Percentiles rank a stretch among this genome's conserved stretches.
These are phyloP conservation scores for Sclerotinia nivalis DNA, from an alignment of 2,329 filamentous ascomycete species.

Conservation along the genomic window DNA sequence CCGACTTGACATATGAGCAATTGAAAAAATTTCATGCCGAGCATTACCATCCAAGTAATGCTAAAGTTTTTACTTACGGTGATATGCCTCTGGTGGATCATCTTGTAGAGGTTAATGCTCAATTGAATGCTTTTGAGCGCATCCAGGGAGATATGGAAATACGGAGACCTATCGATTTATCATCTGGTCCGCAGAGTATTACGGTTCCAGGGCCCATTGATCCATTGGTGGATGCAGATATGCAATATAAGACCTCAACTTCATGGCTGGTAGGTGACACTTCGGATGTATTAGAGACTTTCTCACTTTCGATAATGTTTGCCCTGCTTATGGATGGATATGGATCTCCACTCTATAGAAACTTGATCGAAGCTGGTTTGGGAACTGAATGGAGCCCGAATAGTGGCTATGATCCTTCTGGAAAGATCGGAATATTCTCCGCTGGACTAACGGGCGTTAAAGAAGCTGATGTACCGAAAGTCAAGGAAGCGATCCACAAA, in stretches of 20 bases:
- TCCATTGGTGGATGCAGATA: constrained; percentile 79
- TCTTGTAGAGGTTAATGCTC: constrained; percentile 73
- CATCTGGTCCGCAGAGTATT: constrained; percentile 64
- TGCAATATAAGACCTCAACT: constrained; percentile 90
- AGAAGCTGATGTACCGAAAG: constrained; percentile 72
- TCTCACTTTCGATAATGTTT: constrained; percentile 79
- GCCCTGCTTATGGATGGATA: constrained; percentile 90
- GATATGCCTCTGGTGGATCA: constrained; percentile 86
- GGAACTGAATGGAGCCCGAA: constrained; percentile 95
- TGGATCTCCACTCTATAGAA: constrained; percentile 87
- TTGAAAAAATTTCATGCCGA: constrained; percentile 84
- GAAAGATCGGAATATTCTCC: constrained; percentile 79
- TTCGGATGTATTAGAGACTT: constrained; percentile 80
- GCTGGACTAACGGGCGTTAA: constrained; percentile 89
- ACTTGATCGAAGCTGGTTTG: constrained; percentile 83
- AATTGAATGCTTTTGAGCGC: constrained; percentile 71
- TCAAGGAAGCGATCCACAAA: constrained; percentile 72
- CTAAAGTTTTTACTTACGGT: constrained; percentile 93
- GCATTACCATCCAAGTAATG: constrained; percentile 97
- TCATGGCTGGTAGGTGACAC: constrained; percentile 91
- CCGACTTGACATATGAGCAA: constrained; percentile 89
- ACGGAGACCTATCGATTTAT: constrained; percentile 73
- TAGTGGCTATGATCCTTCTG: constrained; percentile 82
- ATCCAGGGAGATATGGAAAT: constrained; percentile 70
- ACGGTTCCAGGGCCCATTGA: constrained; percentile 80